Percentiles rank a stretch among this genome's conserved stretches.
These are phyloP conservation scores for Pisolithus marmoratus DNA, from an alignment of 768 basidiomycete genomes.

Conservation along the genomic window DNA sequence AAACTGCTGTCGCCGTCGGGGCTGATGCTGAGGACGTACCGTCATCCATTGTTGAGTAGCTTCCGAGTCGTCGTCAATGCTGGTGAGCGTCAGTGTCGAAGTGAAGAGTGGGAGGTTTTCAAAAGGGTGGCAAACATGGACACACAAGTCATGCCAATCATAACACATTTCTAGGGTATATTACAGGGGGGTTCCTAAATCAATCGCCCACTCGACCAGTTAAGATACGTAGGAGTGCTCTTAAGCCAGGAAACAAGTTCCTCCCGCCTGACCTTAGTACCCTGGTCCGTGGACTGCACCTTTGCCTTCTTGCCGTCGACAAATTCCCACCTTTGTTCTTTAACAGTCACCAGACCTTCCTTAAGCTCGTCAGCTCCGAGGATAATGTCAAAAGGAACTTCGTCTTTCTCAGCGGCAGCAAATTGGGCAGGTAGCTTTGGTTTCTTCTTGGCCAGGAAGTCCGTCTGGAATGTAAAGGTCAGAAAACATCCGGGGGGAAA, in stretches of 20 bases:
- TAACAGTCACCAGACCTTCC: constrained; percentile 81
- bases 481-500: neutral
- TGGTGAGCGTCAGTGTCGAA: constrained; percentile 6
- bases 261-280: constrained; percentile 54
- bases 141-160: neutral
- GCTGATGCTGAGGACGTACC: constrained; percentile 82
- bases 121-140: constrained; percentile 5
- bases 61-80: constrained; percentile 21
- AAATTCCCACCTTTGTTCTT: constrained; percentile 83
- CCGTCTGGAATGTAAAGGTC: constrained; percentile 47
- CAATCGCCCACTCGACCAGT: constrained; percentile 27
- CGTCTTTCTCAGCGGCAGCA: constrained; percentile 83
- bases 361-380: constrained; percentile 84
- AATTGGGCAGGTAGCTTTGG: constrained; percentile 87
- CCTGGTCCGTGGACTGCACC: constrained; percentile 56
- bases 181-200: constrained; percentile 12
- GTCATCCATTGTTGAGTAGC: constrained; percentile 49
- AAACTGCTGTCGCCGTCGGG: constrained; percentile 55
- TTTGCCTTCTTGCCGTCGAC: constrained; percentile 65
- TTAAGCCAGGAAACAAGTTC: constrained; percentile 65
- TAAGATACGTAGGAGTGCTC: constrained; percentile 25
- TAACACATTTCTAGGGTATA: neutral
- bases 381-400: constrained; percentile 90
- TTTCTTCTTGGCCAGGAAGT: constrained; percentile 89
- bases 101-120: constrained; percentile 2